These are phyloP conservation scores for Dillenia turbinata DNA, from an alignment of 164 flowering plant genomes.

Conservation along the genomic window DNA sequence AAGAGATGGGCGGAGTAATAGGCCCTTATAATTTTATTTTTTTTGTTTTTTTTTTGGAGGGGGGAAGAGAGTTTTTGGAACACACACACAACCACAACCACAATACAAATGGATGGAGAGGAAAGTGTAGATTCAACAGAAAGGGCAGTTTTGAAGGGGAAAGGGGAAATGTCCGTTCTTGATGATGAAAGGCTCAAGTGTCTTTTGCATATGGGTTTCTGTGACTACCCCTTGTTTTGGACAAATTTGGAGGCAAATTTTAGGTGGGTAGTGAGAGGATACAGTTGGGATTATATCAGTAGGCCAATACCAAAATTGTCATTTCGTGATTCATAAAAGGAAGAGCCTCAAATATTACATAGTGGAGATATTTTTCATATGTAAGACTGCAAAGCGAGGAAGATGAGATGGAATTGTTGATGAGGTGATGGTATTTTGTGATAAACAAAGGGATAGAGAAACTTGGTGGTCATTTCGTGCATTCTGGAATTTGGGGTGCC, in stretches of 20 bases:
- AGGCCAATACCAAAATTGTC: conserved; percentile 7
- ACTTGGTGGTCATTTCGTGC: conserved; percentile 47
- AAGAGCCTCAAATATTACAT: neutral
- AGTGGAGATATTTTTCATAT: too few species aligned
- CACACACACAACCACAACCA: neutral
- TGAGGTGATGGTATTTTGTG: conserved; percentile 34
- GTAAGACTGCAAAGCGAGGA: too few species aligned
- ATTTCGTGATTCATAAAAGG: neutral
- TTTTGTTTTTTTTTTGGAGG: conserved; percentile 4
- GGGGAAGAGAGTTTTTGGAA: neutral
- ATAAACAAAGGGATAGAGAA: conserved; percentile 32
- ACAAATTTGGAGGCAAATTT: conserved; percentile 29
- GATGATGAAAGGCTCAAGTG: conserved; percentile 17
- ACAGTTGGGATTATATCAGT: conserved; percentile 1
- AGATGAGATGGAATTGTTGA: conserved; percentile 14
- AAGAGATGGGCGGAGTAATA: conserved; percentile 6
- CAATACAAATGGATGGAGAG: conserved; percentile 7
- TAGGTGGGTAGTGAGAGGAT: conserved; percentile 13
- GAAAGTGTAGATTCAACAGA: conserved; percentile 15
- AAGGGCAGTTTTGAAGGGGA: conserved; percentile 15
- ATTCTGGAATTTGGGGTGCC: conserved; percentile 56
- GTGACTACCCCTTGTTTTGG: conserved; percentile 31
- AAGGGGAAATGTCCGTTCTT: neutral
- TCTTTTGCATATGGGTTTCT: conserved; percentile 12
- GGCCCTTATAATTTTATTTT: conserved; percentile 6